Conservation (phyloP, 345 rosid species). For the Gossypium bickii region DNA sequence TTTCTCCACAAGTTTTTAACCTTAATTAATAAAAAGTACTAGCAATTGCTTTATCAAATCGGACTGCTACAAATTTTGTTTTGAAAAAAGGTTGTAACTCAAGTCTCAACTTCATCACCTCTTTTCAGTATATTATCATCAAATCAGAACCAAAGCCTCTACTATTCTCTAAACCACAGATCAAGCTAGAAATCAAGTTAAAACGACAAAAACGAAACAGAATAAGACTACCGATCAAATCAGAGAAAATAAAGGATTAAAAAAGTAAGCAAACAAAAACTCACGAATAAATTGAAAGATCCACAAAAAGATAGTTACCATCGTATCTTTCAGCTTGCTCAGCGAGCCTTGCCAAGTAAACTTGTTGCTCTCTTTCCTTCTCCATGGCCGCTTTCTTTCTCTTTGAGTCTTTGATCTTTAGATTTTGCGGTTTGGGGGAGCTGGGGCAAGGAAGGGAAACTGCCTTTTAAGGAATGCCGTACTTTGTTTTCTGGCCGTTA, state of each 20-base stretch:
- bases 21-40: background rate
- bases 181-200: background rate
- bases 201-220: background rate
- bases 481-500: slow-evolving; percentile 27
- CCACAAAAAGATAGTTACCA: slow-evolving; percentile 34
- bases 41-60: background rate
- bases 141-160: background rate
- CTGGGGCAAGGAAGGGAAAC: slow-evolving; percentile 5
- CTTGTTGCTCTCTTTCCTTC: slow-evolving; percentile 77
- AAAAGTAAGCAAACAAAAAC: background rate
- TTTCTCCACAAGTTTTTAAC: background rate
- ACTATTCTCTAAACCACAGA: background rate
- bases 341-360: slow-evolving; percentile 80
- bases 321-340: slow-evolving; percentile 96
- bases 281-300: background rate
- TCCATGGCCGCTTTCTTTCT: slow-evolving; percentile 44
- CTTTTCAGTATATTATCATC: slow-evolving; percentile 2
- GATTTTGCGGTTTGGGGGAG: background rate
- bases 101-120: background rate
- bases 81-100: background rate
- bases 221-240: background rate
- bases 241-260: background rate
- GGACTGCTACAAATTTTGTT: background rate
- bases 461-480: slow-evolving; percentile 7
- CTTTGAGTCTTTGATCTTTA: background rate